A percentile compares a stretch with the other conserved stretches of the same genome.
Evolutionary conservation across 2,329 filamentous ascomycete species (phyloP).

Genomic region (Aspergillus ochraceus): DNA sequence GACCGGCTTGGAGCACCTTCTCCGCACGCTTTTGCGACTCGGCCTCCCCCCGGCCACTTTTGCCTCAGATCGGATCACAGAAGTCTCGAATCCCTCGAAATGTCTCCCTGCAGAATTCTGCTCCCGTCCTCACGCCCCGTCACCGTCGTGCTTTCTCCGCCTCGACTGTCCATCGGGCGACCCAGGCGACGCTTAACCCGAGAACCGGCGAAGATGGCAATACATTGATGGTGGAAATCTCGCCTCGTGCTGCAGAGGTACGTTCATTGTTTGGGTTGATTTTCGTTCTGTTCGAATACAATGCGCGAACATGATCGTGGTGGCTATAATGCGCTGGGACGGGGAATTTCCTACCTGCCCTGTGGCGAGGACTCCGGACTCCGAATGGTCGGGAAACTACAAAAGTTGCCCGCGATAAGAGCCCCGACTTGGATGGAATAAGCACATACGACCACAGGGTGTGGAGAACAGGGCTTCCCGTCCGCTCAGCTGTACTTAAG

Average conservation of each 20-base stretch:
- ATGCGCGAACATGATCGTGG: not conserved
- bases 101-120: not conserved
- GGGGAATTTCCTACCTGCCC: not conserved
- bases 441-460: slow-evolving; percentile 47
- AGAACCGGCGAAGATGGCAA: slow-evolving; percentile 79
- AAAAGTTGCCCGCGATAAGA: slow-evolving; percentile 14
- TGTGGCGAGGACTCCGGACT: slow-evolving; percentile 3
- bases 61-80: not conserved
- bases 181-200: slow-evolving; percentile 62
- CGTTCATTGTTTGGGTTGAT: slow-evolving; percentile 22
- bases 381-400: not conserved
- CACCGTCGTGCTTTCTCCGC: slow-evolving; percentile 36
- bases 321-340: not conserved
- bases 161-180: slow-evolving; percentile 34
- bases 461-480: slow-evolving; percentile 49
- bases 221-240: slow-evolving; percentile 81
- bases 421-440: not conserved
- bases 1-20: slow-evolving; percentile 22
- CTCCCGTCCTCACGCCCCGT: slow-evolving; percentile 6
- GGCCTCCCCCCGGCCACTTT: slow-evolving; percentile 15
- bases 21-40: slow-evolving; percentile 31
- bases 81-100: not conserved
- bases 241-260: slow-evolving; percentile 77
- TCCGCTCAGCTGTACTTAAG: slow-evolving; percentile 50
- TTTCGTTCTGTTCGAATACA: not conserved